Base-by-base conservation (phyloP, 2,329 filamentous ascomycete genomes). In the Aspergillus sergii region DNA sequence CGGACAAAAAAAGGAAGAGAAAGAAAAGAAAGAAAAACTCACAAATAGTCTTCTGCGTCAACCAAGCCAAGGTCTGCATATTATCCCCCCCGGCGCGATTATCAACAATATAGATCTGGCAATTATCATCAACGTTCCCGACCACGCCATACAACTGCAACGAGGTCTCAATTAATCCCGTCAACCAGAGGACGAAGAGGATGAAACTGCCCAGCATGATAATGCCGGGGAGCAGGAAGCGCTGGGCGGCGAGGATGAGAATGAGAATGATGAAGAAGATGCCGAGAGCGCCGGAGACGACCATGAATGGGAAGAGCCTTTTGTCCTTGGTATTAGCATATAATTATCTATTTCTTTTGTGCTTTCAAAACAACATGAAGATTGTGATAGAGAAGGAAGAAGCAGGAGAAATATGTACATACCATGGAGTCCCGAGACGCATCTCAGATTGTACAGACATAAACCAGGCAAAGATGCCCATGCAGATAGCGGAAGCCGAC, bases 261-360 rank as follows among this genome's bases (percentile, higher is more conserved):
- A 88, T 83, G 66, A 87, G 75, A 70, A 86, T 74, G 69, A 89
- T 83, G 79, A 88, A 88, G 69, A 85, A 71, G 59, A 89, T 77
- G 34, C 84, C 84, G 1, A 89, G 80, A 2, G 82, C 75, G 72
- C 85, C 84, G 67, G 84, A 81, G 19, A 86, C 84, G 59, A 89
- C 83, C 76, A 86, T 87, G 76, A 84, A 89, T 32, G 87, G 87
- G 77, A 89, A 87, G 66, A 89, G 81, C 87, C 87, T 89, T 70
- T 64, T 19, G 48, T 61, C 57, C 28, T 62, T 58, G 51, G 39
- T 55, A 16, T 54, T 21, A 32, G 19, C 34, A 21, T 34, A 11
- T 19, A 16, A 7, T 36, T 1, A 36, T 36, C 14, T 14, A 16
- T 34, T 34, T 16, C 12, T 34, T 36, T 16, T 36, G 14, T 36